Evolutionary conservation across 495 filamentous ascomycete genomes (phyloP).

Genomic region (Aspergillus wentii): DNA sequence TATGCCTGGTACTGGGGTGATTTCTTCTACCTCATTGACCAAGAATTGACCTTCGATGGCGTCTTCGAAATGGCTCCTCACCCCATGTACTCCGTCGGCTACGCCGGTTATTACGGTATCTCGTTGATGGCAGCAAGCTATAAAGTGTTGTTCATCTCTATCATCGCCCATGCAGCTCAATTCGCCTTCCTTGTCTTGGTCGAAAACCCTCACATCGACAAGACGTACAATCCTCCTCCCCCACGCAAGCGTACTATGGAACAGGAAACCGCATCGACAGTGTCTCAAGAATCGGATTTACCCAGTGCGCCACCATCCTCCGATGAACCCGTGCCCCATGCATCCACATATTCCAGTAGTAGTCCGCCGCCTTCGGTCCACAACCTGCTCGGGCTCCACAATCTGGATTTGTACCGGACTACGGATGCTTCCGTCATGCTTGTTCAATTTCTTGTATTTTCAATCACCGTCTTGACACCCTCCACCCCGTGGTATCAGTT

Average conservation of each 20-base stretch:
- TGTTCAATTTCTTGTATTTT: constrained; percentile 65
- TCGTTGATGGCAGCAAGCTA: constrained; percentile 99
- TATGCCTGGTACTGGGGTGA: constrained; percentile 99
- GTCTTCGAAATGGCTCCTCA: constrained; percentile 99
- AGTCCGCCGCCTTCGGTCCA: constrained; percentile 64
- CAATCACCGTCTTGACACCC: constrained; percentile 70
- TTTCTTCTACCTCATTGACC: constrained; percentile 98
- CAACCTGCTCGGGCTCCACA: constrained; percentile 73
- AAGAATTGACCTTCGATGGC: constrained; percentile 95
- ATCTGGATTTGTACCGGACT: constrained; percentile 81
- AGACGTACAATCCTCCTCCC: constrained; percentile 89
- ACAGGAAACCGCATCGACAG: constrained; percentile 30
- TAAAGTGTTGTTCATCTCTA: constrained; percentile 92
- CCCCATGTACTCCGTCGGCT: constrained; percentile 98
- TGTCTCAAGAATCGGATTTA: constrained; percentile 28
- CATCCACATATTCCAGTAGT: constrained; percentile 30
- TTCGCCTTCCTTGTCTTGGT: constrained; percentile 85
- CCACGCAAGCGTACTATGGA: constrained; percentile 55
- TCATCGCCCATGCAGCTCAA: constrained; percentile 90
- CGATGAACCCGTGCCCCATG: constrained; percentile 36
- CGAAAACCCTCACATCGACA: constrained; percentile 97
- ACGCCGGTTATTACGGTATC: constrained; percentile 97
- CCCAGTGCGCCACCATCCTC: constrained; percentile 32
- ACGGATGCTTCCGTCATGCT: constrained; percentile 78
- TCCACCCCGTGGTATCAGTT: constrained; percentile 67